These are phyloP conservation scores for Aspergillus sclerotialis DNA, from an alignment of 2,329 filamentous ascomycete species.

Conservation along the genomic window DNA sequence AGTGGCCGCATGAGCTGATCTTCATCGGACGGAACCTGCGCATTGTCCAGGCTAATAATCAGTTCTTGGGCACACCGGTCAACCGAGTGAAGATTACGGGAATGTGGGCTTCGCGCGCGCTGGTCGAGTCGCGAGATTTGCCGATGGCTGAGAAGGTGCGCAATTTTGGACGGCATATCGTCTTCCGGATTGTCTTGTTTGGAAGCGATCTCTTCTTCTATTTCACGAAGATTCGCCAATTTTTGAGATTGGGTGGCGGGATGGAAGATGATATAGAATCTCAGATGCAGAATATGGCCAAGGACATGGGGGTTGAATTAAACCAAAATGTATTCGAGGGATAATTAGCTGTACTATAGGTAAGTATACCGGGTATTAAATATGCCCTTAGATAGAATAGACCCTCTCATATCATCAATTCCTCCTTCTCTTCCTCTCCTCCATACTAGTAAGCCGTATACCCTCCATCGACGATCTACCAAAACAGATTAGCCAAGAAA, in stretches of 20 bases:
- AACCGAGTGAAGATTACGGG: conserved; percentile 92
- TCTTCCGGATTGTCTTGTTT: conserved; percentile 74
- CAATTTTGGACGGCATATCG: conserved; percentile 67
- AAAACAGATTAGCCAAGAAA: too few species aligned
- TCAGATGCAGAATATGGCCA: conserved; percentile 79
- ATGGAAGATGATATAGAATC: conserved; percentile 94
- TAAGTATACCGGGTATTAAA: too few species aligned
- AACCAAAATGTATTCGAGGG: conserved; percentile 86
- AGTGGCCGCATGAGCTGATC: conserved; percentile 83
- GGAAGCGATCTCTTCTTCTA: conserved; percentile 77
- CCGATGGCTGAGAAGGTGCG: conserved; percentile 54
- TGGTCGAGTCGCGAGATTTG: conserved; percentile 68
- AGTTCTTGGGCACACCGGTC: conserved; percentile 80
- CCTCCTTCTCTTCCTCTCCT: too few species aligned
- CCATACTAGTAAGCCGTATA: too few species aligned
- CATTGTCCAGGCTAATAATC: conserved; percentile 90
- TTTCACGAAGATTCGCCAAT: conserved; percentile 69
- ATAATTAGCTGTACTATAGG: too few species aligned
- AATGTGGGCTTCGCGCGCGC: conserved; percentile 74
- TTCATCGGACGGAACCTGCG: conserved; percentile 89
- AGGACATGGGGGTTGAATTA: conserved; percentile 84
- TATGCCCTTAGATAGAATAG: neutral
- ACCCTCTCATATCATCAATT: neutral
- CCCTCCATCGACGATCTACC: too few species aligned
- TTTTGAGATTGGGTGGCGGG: conserved; percentile 66